Evolutionary conservation across 768 basidiomycete genomes (phyloP), one percentile per base, ranked within the genome.

Genomic region (Mycena latifolia): DNA sequence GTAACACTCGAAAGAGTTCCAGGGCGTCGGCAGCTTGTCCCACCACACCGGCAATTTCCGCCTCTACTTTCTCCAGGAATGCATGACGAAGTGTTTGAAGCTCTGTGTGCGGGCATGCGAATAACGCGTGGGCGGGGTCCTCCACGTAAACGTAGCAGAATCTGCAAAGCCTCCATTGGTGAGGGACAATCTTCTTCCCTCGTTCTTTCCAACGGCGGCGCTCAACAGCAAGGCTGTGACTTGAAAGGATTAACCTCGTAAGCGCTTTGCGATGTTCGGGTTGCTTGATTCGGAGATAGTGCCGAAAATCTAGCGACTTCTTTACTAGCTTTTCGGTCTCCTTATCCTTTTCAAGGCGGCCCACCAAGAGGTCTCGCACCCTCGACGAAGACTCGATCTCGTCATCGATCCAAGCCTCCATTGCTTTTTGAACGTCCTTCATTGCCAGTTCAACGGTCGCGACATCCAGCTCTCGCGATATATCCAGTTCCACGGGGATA

Each of bases 131-230:
- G 2, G 51, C 51, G 2, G 31, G 51, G 51, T 52, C 51, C 29
- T 52, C 51, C 31, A 52, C 51, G 17, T 55, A 25, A 14, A 48
- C n/a, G 51, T 53, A 53, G 18, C 46, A 48, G 46, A 48, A 35
- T 35, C 33, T 35, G 14, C 33, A 35, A 7, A 35, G 33, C 33
- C 33, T 35, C 33, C 33, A 35, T 35, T 35, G 31, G 5, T 28
- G 5, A 11, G 61, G 61, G 5, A 63, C 61, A 35, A 47, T 48
- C 1, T 55, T 54, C 35, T 55, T 55, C 3, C 61, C 27, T 6
- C 61, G 53, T 37, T 63, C 61, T 41, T 35, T 63, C 61, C 61
- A 63, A 2, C 61, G 39, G 9, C 61, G 61, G 24, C 61, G 54
- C 35, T 62, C 61, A 3, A 62, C 43, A 3, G 61, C 61, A 7